A percentile compares a stretch with the other conserved stretches of the same genome.
phyloP scores from a whole-genome alignment of 108 stramenopile species.

The Nitzschia sp. region DNA sequence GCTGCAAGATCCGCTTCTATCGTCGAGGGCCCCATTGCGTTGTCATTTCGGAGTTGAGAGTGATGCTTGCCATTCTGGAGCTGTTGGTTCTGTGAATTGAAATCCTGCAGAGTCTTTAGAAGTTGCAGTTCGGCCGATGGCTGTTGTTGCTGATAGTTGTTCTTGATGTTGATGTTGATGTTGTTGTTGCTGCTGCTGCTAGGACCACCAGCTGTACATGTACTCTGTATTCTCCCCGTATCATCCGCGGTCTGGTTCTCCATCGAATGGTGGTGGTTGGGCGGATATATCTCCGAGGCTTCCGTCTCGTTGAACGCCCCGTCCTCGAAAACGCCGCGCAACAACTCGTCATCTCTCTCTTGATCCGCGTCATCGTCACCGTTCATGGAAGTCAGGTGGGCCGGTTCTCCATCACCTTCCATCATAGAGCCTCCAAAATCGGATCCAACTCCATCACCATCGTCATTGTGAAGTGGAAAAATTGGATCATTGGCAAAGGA shows the following conservation, averaged over 20 bases:
- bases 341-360: background rate
- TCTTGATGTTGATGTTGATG: background rate
- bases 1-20: no score
- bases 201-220: background rate
- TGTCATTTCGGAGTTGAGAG: no score
- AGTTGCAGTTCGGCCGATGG: no score
- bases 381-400: background rate
- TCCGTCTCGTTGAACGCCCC: background rate
- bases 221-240: background rate
- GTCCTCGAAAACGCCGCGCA: background rate
- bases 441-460: background rate
- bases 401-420: background rate
- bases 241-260: no score
- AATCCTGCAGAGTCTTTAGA: no score
- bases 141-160: no score
- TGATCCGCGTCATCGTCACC: background rate
- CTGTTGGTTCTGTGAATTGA: no score
- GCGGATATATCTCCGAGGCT: background rate
- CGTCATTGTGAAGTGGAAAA: background rate
- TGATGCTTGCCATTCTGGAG: no score
- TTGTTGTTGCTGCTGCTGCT: background rate
- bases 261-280: no score
- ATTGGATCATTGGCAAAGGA: slow-evolving; percentile 11
- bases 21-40: no score
- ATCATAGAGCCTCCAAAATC: background rate